Base-by-base conservation (phyloP, 1,284 basidiomycete genomes). In the Athelia psychrophila region DNA sequence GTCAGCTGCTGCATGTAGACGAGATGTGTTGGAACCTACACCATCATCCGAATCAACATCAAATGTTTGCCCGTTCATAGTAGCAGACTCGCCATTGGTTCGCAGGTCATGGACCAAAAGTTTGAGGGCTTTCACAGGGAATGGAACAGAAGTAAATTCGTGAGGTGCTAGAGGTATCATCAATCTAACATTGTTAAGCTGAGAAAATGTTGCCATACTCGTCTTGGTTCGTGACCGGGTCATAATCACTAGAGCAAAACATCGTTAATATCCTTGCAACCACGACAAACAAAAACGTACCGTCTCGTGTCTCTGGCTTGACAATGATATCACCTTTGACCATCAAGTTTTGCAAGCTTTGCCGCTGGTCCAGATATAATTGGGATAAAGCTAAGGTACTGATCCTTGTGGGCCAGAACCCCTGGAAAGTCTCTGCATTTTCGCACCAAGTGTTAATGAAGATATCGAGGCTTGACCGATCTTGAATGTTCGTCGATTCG, bases 251-350 rank as follows among this genome's bases (percentile, higher is more conserved):
- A 63, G 53, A 53, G 55, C 42, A 51, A 61, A 56, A 53, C 51
- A 54, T 47, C 57, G 56, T 49, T 49, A 56, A 13, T 13, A 30
- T 13, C 27, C 48, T 51, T 35, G 48, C 38, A 13, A 42, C 8
- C 30, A 44, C 38, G 35, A 52, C 46, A 51, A 52, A 13, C 13
- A 13, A 23, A 36, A 15, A 70, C 86, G 76, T 65, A 93, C 92
- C 85, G 70, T 95, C 81, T 57, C 83, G 81, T 38, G 89, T 93
- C 60, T 84, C 82, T 2, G 84, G 82, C 52, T 83, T 87, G 51
- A 96, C 79, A 46, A 98, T 86, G 53, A 97, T 81, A 65, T 98
- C 95, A n/a, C 96, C 96, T 63, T 93, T 93, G 36, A 98, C 96
- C 27, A 77, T 68, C 19, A 95, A 71, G 24, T 70, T 75, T 53